Conservation (phyloP, 1,139 yeast species). For the Candida sp. region DNA sequence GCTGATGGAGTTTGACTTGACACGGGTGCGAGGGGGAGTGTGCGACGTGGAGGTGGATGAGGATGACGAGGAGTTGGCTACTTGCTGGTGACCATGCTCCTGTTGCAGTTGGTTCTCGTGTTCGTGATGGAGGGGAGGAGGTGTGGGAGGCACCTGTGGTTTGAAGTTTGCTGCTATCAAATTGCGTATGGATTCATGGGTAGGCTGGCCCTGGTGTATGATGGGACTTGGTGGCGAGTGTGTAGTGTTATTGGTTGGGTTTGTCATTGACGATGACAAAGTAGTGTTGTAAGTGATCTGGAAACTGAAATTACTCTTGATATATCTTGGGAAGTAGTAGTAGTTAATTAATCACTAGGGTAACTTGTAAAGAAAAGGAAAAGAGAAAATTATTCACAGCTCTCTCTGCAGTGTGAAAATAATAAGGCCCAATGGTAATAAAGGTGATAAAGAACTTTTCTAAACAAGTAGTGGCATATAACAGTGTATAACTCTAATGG, state of each 20-base stretch:
- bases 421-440: too few relatives aligned
- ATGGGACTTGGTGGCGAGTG: background rate
- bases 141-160: constrained; percentile 1
- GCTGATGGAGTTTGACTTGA: constrained; percentile 16
- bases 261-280: constrained; percentile 1
- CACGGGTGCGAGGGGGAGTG: constrained; percentile 5
- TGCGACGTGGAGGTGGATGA: constrained; percentile 1
- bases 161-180: constrained; percentile 16
- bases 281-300: too few relatives aligned
- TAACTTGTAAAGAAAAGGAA: too few relatives aligned
- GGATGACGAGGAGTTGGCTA: constrained; percentile 1
- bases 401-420: too few relatives aligned
- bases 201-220: background rate
- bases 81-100: background rate
- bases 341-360: background rate
- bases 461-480: too few relatives aligned
- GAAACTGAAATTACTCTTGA: too few relatives aligned
- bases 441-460: too few relatives aligned
- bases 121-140: background rate
- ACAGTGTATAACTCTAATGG: too few relatives aligned
- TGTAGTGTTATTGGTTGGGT: constrained; percentile 1
- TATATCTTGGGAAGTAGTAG: too few relatives aligned
- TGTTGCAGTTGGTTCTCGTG: constrained; percentile 1
- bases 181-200: constrained; percentile 16
- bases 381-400: background rate